phyloP scores from a whole-genome alignment of 1,284 basidiomycete species.

The Cutaneotrichosporon cavernicola region DNA sequence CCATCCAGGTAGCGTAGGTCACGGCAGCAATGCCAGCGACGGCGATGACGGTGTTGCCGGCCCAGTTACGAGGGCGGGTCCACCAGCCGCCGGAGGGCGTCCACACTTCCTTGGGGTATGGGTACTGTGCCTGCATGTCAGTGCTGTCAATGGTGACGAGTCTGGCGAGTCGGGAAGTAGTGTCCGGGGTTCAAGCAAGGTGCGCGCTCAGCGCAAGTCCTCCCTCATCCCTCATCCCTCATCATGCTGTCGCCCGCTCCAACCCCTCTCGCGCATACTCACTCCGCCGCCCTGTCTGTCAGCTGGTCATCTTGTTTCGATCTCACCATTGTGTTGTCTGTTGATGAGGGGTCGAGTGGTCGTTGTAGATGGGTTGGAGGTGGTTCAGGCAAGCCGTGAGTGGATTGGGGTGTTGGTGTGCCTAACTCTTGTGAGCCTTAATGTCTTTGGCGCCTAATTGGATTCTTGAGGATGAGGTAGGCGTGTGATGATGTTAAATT shows the following conservation, averaged over 20 bases:
- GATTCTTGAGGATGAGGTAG: background rate
- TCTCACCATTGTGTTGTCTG: slow-evolving; percentile 13
- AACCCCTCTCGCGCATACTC: slow-evolving; percentile 10
- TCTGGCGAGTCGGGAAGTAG: background rate
- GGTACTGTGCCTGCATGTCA: slow-evolving; percentile 53
- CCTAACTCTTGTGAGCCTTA: background rate
- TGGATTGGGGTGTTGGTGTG: background rate
- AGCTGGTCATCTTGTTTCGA: background rate
- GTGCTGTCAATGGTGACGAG: background rate
- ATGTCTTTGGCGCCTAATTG: background rate
- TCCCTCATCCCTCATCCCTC: background rate
- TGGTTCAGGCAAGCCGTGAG: slow-evolving; percentile 1
- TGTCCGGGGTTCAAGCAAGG: background rate
- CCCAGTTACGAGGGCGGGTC: slow-evolving; percentile 60
- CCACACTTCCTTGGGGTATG: slow-evolving; percentile 62
- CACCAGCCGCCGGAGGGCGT: slow-evolving; percentile 60
- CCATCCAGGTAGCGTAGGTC: slow-evolving; percentile 56
- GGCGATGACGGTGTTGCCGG: slow-evolving; percentile 56
- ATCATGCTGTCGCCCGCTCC: background rate
- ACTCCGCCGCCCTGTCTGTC: slow-evolving; percentile 27
- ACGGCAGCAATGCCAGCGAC: slow-evolving; percentile 54
- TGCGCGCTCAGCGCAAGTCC: background rate
- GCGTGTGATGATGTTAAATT: background rate
- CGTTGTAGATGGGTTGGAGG: background rate
- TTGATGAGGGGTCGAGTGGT: background rate